Base-by-base conservation (phyloP, 805 yeast species). In the Candida argentea region DNA sequence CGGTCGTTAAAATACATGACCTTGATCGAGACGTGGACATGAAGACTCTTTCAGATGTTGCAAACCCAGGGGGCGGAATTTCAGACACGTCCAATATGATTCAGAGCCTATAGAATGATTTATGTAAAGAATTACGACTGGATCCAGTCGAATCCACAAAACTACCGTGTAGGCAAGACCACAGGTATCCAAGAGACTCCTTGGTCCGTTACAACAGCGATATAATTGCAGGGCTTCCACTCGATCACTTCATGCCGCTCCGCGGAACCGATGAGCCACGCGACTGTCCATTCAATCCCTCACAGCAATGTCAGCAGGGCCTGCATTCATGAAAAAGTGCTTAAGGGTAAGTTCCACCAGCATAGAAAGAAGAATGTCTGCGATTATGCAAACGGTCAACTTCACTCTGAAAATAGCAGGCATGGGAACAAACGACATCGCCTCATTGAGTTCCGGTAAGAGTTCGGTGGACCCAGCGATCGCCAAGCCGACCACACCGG, bases 371-470 rank as follows among this genome's bases (percentile, higher is more conserved):
- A 66, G 76, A 45, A 84, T 74, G 57, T 91, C 98, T 20, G 79
- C 50, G 22, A 82, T 37, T 61, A 91, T 73, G 22, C 85, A 67
- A 1, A 61, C 43, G 3, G 95, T 82, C 48, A 91, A 68, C 54
- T 82, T 80, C 38, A 68, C 40, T 59, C 86, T 87, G 73, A 91
- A 91, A 11, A 55, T 47, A 15, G 55, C 48, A 20, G 64, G 56
- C 95, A 91, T 86, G 41, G 84, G 84, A 27, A 91, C 98, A 54
- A 91, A 82, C 51, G 79, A 75, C 77, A 91, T 76, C 10, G 84
- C 84, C 51, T 83, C 89, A 52, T 91, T 91, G 48, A 91, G 57
- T 61, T 91, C 98, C 19, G 97, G 97, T 46, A 87, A 52, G 47
- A 89, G 80, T 56, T 91, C 98, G 14, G 97, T 86, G 4, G 96